Evolutionary conservation across 768 basidiomycete genomes (phyloP), one percentile per base, ranked within the genome.

Genomic region (Piloderma croceum): DNA sequence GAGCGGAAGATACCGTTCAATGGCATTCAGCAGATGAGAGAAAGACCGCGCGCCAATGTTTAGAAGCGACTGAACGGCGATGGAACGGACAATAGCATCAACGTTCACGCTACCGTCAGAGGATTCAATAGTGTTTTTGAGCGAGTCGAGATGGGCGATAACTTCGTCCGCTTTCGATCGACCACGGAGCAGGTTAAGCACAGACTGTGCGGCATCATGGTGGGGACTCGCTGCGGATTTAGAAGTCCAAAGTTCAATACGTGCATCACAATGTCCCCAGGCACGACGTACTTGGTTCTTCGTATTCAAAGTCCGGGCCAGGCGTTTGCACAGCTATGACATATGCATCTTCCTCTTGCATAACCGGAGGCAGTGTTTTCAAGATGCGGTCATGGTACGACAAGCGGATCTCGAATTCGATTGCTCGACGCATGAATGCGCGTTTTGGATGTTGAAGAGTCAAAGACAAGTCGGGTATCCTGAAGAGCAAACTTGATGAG

Each of bases 21-120:
- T 90, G 3, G 92, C 93, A 55, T 98, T 98, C 49, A 98, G 78
- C 51, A 97, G 83, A 62, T 99, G 96, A 0, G 93, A 97, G 70
- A 99, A 97, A 3, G 93, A 96, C 12, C 96, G 82, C 2, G 88
- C 81, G 38, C 96, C 96, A 44, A 97, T 86, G 57, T 88, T 81
- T 5, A 98, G 74, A 4, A 98, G 74, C 10, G 88, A 90, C 51
- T 97, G 91, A 34, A 90, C 71, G 13, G 87, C 73, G 49, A 98
- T 84, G 21, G 85, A 81, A 18, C 89, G 81, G 29, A 83, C 68
- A 38, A 81, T 61, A 13, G 68, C 54, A 50, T 88, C 82, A 11
- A 90, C 72, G 42, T 83, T 81, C 6, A 61, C 65, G 24, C 70
- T 72, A 20, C 71, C 69, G 19, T 81, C 74, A 13, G 73, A 71